Percentiles rank a stretch among this genome's conserved stretches.
These are phyloP conservation scores for Cryptosporidium meleagridis DNA, from an alignment of 169 alveolate species.

Conservation along the genomic window DNA sequence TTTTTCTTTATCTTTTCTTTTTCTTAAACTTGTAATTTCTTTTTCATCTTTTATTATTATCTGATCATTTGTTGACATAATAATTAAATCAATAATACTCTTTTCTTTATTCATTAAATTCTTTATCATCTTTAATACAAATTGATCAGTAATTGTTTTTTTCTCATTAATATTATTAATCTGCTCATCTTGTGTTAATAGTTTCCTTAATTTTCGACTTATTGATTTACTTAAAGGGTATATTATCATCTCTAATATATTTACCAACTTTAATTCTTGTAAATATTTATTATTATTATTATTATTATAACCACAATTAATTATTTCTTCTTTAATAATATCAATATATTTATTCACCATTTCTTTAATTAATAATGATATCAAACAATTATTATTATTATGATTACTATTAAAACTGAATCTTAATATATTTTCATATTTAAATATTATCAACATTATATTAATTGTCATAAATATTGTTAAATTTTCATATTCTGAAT, in stretches of 20 bases:
- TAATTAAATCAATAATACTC: conserved; percentile 23
- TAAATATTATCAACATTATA: conserved; percentile 29
- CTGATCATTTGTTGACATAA: conserved; percentile 53
- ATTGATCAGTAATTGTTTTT: too few species aligned
- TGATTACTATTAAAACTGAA: conserved; percentile 39
- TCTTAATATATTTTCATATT: conserved; percentile 68
- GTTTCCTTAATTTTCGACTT: conserved; percentile 1
- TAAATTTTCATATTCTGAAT: conserved; percentile 25
- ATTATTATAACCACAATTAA: conserved; percentile 10
- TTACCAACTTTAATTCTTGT: conserved; percentile 5
- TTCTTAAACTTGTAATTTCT: not conserved
- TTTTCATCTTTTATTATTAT: not conserved
- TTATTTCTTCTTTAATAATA: not conserved
- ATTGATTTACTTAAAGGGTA: conserved; percentile 16
- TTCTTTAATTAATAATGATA: conserved; percentile 70
- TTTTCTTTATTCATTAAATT: conserved; percentile 6
- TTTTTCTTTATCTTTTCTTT: conserved; percentile 17
- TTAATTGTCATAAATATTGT: conserved; percentile 66
- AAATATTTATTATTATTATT: not conserved
- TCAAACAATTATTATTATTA: conserved; percentile 30
- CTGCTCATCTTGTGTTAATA: not conserved
- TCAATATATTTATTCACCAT: conserved; percentile 12
- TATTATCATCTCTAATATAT: conserved; percentile 11
- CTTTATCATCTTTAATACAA: not conserved
- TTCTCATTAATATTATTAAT: not conserved